These are phyloP conservation scores for Croton setiger DNA, from an alignment of 441 rosid genomes.

Conservation along the genomic window DNA sequence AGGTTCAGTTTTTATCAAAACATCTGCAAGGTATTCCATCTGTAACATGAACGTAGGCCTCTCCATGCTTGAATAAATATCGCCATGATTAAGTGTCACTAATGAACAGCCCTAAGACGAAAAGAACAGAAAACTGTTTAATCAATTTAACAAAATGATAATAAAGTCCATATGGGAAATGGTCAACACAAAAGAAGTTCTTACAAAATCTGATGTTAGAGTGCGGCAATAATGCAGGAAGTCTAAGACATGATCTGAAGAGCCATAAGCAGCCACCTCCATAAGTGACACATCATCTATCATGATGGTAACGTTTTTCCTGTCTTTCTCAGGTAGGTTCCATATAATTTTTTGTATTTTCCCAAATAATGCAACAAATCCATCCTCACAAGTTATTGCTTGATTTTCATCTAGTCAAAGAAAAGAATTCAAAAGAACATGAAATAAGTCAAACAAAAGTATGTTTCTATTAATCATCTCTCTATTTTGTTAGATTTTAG, in stretches of 20 bases:
- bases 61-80: conserved; percentile 58
- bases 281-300: conserved; percentile 81
- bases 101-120: conserved; percentile 64
- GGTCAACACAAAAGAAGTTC: conserved; percentile 14
- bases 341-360: conserved; percentile 43
- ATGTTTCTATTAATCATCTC: neutral
- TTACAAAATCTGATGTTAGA: conserved; percentile 66
- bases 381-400: conserved; percentile 34
- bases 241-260: conserved; percentile 58
- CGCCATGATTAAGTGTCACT: conserved; percentile 66
- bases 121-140: neutral
- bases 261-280: conserved; percentile 73
- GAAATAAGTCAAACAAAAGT: conserved; percentile 12
- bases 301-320: conserved; percentile 55
- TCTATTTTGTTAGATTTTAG: too few relatives aligned
- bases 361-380: conserved; percentile 46
- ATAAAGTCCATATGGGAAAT: neutral
- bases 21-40: conserved; percentile 66
- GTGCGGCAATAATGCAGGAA: conserved; percentile 84
- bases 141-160: neutral
- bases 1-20: conserved; percentile 76
- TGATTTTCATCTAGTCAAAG: conserved; percentile 39
- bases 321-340: conserved; percentile 38
- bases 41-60: conserved; percentile 47
- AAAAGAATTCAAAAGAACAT: conserved; percentile 19